Conservation (phyloP, 2,329 filamentous ascomycete genomes). For the Fusarium nurragi region DNA sequence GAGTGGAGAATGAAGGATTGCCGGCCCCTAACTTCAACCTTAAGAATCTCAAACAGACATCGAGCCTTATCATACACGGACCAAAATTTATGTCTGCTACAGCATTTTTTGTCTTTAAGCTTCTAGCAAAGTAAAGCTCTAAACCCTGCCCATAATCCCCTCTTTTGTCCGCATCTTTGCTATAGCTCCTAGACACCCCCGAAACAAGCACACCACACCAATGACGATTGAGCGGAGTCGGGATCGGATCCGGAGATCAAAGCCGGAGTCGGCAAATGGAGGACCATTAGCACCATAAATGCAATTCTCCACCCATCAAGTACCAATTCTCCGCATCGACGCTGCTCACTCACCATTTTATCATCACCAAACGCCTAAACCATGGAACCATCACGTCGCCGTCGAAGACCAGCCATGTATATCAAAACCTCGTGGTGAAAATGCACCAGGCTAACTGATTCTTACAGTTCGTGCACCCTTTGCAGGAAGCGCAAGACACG, state of each 20-base stretch:
- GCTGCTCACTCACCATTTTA: too few species aligned
- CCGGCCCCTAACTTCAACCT: too few species aligned
- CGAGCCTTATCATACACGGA: too few species aligned
- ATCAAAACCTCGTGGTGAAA: fast-evolving
- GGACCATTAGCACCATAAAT: background rate
- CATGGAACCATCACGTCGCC: conserved; percentile 37
- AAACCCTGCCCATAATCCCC: conserved; percentile 16
- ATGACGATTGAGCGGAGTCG: background rate
- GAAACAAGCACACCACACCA: conserved; percentile 29
- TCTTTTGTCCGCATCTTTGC: conserved; percentile 11
- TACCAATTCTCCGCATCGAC: background rate
- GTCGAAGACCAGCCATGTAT: conserved; percentile 46
- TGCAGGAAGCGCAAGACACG: conserved; percentile 57
- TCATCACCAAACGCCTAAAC: background rate
- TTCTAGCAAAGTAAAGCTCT: background rate
- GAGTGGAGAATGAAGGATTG: too few species aligned
- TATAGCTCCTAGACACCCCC: conserved; percentile 28
- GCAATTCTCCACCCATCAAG: conserved; percentile 8
- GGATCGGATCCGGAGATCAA: background rate
- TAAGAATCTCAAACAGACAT: too few species aligned
- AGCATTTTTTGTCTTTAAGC: too few species aligned
- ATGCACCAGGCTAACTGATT: background rate
- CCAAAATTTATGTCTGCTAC: background rate
- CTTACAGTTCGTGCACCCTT: conserved; percentile 51
- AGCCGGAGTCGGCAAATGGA: conserved; percentile 11